Percentiles rank a stretch among this genome's conserved stretches.
Evolutionary conservation across 495 filamentous ascomycete species (phyloP).

Genomic region (Bryoglossum gracile): DNA sequence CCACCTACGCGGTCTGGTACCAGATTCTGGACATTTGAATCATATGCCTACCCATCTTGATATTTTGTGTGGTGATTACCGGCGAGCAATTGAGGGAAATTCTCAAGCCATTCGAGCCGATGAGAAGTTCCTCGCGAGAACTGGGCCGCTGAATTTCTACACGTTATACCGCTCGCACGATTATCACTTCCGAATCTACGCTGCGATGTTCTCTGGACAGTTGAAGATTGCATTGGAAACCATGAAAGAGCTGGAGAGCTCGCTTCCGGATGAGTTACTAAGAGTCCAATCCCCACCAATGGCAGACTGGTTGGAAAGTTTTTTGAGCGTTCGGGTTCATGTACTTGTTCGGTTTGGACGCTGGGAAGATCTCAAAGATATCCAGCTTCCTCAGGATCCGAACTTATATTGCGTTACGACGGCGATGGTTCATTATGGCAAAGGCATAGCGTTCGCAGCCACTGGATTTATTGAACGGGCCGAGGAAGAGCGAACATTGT

Average conservation of each 20-base stretch:
- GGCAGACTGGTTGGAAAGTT: constrained; percentile 66
- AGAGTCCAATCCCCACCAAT: constrained; percentile 57
- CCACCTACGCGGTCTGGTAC: constrained; percentile 52
- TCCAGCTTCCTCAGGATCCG: constrained; percentile 42
- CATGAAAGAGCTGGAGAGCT: constrained; percentile 39
- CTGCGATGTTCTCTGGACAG: constrained; percentile 62
- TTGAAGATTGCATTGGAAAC: constrained; percentile 50
- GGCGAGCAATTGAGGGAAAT: constrained; percentile 53
- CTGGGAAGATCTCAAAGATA: constrained; percentile 50
- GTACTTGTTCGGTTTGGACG: constrained; percentile 58
- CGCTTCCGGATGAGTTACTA: constrained; percentile 52
- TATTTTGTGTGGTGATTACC: constrained; percentile 60
- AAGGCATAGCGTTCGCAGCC: constrained; percentile 55
- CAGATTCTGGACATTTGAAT: constrained; percentile 61
- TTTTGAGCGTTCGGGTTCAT: constrained; percentile 54
- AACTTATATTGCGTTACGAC: constrained; percentile 55
- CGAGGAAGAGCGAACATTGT: constrained; percentile 35
- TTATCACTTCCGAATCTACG: constrained; percentile 62
- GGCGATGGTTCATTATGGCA: constrained; percentile 58
- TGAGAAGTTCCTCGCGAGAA: constrained; percentile 45
- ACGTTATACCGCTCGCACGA: constrained; percentile 60
- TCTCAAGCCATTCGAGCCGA: constrained; percentile 55
- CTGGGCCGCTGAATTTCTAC: constrained; percentile 55
- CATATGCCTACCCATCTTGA: constrained; percentile 70
- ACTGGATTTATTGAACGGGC: constrained; percentile 41